These are phyloP conservation scores for Ambrosia trifida DNA, from an alignment of 129 eudicot genomes.

Conservation along the genomic window DNA sequence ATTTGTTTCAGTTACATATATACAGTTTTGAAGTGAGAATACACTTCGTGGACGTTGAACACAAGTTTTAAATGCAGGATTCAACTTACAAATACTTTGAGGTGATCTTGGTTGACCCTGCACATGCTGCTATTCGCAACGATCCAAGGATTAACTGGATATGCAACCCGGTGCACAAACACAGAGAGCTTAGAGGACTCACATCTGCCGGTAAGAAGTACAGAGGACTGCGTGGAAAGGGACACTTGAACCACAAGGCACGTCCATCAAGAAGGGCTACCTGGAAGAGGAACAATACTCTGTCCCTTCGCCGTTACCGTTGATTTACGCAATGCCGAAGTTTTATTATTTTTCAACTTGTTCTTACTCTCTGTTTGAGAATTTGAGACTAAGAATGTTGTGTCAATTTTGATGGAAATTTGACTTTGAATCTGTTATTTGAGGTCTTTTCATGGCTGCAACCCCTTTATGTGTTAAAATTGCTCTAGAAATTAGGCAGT, in stretches of 20 bases:
- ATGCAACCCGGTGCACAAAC: constrained; percentile 70
- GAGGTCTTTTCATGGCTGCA: not conserved
- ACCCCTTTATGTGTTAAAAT: not conserved
- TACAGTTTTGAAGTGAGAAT: not conserved
- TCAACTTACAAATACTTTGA: constrained; percentile 80
- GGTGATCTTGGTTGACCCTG: constrained; percentile 72
- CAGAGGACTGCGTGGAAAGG: constrained; percentile 87
- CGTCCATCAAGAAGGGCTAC: constrained; percentile 82
- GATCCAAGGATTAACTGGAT: constrained; percentile 80
- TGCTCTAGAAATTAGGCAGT: not conserved
- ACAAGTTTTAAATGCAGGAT: constrained; percentile 43
- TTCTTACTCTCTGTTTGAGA: constrained; percentile 18
- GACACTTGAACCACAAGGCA: constrained; percentile 78
- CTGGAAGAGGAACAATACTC: constrained; percentile 92
- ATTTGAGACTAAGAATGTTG: constrained; percentile 14
- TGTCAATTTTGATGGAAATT: constrained; percentile 27
- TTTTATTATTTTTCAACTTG: constrained; percentile 10
- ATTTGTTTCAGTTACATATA: not conserved
- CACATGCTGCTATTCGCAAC: constrained; percentile 61
- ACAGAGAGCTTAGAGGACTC: constrained; percentile 81
- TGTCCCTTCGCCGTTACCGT: constrained; percentile 78
- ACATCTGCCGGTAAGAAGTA: constrained; percentile 80
- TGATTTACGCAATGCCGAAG: constrained; percentile 22
- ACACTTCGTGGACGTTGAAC: not conserved
- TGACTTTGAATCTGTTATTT: not conserved